phyloP scores from a whole-genome alignment of 2,329 filamentous ascomycete genomes.

The Cytospora mali region DNA sequence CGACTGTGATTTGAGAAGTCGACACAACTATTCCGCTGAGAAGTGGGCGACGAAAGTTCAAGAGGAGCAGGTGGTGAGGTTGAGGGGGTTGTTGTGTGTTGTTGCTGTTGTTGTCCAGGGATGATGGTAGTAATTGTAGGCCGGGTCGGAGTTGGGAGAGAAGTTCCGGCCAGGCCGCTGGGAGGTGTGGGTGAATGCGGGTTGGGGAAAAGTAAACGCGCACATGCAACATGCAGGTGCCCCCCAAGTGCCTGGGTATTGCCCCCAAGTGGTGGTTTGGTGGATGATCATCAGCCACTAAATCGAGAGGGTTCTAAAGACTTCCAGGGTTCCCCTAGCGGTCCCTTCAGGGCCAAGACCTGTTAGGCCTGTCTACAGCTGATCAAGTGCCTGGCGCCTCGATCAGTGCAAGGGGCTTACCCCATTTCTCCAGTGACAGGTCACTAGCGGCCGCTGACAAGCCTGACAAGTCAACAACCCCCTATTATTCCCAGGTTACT shows the following conservation, averaged over 20 bases:
- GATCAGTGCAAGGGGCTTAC: neutral
- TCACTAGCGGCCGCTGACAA: conserved; percentile 2
- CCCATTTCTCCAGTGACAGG: neutral
- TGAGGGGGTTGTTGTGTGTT: neutral
- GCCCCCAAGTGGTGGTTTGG: neutral
- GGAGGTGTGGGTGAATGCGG: neutral
- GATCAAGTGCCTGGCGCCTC: neutral
- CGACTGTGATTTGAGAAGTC: neutral
- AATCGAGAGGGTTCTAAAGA: neutral
- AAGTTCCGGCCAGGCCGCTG: no score
- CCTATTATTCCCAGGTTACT: neutral
- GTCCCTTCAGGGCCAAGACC: neutral
- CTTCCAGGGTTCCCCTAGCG: neutral
- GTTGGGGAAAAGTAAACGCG: neutral
- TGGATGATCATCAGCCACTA: neutral
- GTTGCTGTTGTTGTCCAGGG: neutral
- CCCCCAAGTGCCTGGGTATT: neutral
- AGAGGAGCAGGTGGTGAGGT: neutral
- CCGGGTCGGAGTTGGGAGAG: neutral
- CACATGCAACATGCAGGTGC: conserved; percentile 1
- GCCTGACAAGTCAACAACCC: conserved; percentile 1
- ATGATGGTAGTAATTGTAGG: neutral
- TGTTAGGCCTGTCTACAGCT: no score
- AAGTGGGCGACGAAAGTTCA: neutral
- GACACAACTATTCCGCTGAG: neutral